phyloP scores from a whole-genome alignment of 306 rosid genomes.

The Begonia loranthoides region DNA sequence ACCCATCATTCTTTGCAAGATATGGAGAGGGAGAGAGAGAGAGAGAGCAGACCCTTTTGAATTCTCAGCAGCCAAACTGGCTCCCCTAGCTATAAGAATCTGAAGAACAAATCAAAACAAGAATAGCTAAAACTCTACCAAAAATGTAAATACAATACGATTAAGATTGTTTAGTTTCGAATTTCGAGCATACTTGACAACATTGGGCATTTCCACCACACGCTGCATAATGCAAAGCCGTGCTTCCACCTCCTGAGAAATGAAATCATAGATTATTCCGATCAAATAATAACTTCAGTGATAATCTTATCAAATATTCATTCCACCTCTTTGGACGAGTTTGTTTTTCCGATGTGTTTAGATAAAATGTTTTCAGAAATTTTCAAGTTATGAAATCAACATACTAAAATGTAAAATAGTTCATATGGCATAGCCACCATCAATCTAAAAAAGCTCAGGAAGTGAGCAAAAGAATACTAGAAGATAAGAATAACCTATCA shows the following conservation, averaged over 20 bases:
- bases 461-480: not conserved
- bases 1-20: too few relatives aligned
- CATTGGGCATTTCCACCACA: constrained; percentile 96
- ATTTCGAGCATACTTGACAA: constrained; percentile 51
- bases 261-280: too few relatives aligned
- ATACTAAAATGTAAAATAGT: too few relatives aligned
- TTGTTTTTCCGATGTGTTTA: too few relatives aligned
- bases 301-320: not conserved
- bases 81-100: constrained; percentile 76
- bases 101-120: constrained; percentile 25
- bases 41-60: constrained; percentile 45
- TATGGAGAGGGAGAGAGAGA: too few relatives aligned
- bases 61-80: constrained; percentile 63
- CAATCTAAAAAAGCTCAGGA: not conserved
- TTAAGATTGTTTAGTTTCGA: constrained; percentile 1
- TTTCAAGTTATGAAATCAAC: too few relatives aligned
- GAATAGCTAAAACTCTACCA: constrained; percentile 1
- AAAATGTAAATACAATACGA: constrained; percentile 13
- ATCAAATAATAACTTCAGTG: not conserved
- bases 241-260: constrained; percentile 76
- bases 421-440: too few relatives aligned
- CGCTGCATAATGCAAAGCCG: constrained; percentile 94
- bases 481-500: constrained; percentile 47
- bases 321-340: too few relatives aligned
- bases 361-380: too few relatives aligned